A percentile compares a stretch with the other conserved stretches of the same genome.
Evolutionary conservation across 192 early-diverging fungal species (phyloP).

Genomic region (Linnemannia elongata): DNA sequence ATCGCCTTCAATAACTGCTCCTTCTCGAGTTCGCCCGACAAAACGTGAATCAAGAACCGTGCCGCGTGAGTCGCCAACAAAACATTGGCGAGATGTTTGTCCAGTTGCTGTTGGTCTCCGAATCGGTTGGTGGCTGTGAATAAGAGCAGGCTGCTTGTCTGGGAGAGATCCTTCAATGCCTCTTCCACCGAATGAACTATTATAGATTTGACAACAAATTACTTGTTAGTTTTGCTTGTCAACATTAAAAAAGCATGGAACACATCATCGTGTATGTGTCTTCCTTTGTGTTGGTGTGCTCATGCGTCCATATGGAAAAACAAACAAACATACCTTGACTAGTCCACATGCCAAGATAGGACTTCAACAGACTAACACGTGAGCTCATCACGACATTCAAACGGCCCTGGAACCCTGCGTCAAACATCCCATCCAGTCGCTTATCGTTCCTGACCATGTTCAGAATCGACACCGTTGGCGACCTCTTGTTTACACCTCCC

Average conservation of each 20-base stretch:
- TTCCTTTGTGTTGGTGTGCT: background rate
- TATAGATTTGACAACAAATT: background rate
- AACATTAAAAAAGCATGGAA: background rate
- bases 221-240: background rate
- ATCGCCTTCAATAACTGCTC: constrained; percentile 45
- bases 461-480: constrained; percentile 40
- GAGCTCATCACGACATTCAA: constrained; percentile 55
- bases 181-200: constrained; percentile 38
- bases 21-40: constrained; percentile 20
- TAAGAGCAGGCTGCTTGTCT: constrained; percentile 33
- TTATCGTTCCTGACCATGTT: constrained; percentile 54
- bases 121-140: constrained; percentile 52
- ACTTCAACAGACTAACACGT: constrained; percentile 43
- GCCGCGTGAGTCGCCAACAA: constrained; percentile 45
- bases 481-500: background rate
- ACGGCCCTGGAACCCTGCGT: constrained; percentile 46
- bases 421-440: constrained; percentile 51
- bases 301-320: background rate
- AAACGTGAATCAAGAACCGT: constrained; percentile 32
- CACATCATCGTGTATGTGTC: background rate
- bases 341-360: constrained; percentile 52
- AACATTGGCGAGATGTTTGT: constrained; percentile 41
- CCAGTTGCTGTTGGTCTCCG: constrained; percentile 44
- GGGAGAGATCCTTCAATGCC: constrained; percentile 43
- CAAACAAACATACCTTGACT: constrained; percentile 28